Percentiles rank a stretch among this genome's conserved stretches.
Conservation (phyloP, 345 rosid genomes). For the Raphanus raphanistrum region DNA sequence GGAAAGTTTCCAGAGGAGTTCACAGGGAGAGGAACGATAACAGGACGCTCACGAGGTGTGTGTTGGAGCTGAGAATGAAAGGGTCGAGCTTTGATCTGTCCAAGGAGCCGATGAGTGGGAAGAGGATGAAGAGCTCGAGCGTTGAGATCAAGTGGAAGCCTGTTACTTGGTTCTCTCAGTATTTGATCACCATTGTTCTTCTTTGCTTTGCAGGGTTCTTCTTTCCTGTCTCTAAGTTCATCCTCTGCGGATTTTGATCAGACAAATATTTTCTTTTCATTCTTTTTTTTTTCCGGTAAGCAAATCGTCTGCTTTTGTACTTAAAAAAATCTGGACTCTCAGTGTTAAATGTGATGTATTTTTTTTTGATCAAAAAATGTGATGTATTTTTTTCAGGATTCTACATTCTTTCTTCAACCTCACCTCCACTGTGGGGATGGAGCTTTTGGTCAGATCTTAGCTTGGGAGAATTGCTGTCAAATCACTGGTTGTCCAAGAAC, state of each 20-base stretch:
- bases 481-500: conserved; percentile 25
- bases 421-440: conserved; percentile 49
- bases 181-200: conserved; percentile 59
- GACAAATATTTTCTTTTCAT: neutral
- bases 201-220: conserved; percentile 66
- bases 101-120: conserved; percentile 74
- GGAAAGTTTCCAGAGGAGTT: conserved; percentile 72
- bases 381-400: conserved; percentile 10
- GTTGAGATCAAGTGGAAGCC: conserved; percentile 97
- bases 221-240: conserved; percentile 62
- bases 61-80: conserved; percentile 92
- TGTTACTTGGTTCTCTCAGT: conserved; percentile 72
- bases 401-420: conserved; percentile 30
- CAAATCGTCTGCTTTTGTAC: neutral
- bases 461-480: conserved; percentile 19
- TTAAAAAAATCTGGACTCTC: neutral
- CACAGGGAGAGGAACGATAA: conserved; percentile 69
- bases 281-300: conserved; percentile 8
- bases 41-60: conserved; percentile 67
- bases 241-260: conserved; percentile 58
- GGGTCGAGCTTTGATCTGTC: conserved; percentile 89
- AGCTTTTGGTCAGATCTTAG: conserved; percentile 55
- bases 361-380: too few species aligned
- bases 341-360: neutral
- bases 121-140: conserved; percentile 90